Percentiles rank a stretch among this genome's conserved stretches.
Conservation (phyloP, 345 rosid genomes). For the Gossypium thurberi region DNA sequence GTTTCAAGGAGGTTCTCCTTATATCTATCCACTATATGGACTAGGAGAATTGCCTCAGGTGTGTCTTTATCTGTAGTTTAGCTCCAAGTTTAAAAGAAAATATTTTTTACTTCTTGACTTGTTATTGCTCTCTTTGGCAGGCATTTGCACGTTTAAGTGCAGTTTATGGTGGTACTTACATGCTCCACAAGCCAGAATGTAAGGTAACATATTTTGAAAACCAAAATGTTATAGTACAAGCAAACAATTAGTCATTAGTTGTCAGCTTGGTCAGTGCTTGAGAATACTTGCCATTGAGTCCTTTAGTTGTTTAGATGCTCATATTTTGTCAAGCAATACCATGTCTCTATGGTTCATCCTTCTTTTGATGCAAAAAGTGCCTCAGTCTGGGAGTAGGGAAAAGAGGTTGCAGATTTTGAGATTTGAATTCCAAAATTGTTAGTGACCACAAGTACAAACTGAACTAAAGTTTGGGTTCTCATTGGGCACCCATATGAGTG, state of each 20-base stretch:
- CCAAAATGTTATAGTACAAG: background rate
- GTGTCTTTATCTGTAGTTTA: conserved; percentile 1
- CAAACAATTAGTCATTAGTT: background rate
- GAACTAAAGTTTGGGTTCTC: background rate
- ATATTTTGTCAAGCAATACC: background rate
- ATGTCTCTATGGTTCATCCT: background rate
- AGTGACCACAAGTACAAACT: background rate
- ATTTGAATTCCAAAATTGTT: too few species aligned
- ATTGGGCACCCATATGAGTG: background rate
- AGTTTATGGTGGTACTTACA: conserved; percentile 92
- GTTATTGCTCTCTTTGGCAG: conserved; percentile 28
- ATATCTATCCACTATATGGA: conserved; percentile 81
- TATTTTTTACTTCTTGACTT: conserved; percentile 9
- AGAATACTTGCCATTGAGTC: background rate
- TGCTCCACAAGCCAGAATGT: conserved; percentile 92
- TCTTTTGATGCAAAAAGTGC: background rate
- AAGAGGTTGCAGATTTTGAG: background rate
- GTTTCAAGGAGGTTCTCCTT: conserved; percentile 91
- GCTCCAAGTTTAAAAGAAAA: background rate
- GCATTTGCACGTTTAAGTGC: conserved; percentile 95
- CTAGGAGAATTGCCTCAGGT: conserved; percentile 96
- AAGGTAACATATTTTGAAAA: conserved; percentile 40
- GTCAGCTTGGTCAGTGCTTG: background rate
- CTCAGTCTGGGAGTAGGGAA: background rate
- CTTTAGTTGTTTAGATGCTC: background rate